Evolutionary conservation across 2,329 filamentous ascomycete genomes (phyloP), one percentile per base, ranked within the genome.

Genomic region (Hypoxylon sp.): DNA sequence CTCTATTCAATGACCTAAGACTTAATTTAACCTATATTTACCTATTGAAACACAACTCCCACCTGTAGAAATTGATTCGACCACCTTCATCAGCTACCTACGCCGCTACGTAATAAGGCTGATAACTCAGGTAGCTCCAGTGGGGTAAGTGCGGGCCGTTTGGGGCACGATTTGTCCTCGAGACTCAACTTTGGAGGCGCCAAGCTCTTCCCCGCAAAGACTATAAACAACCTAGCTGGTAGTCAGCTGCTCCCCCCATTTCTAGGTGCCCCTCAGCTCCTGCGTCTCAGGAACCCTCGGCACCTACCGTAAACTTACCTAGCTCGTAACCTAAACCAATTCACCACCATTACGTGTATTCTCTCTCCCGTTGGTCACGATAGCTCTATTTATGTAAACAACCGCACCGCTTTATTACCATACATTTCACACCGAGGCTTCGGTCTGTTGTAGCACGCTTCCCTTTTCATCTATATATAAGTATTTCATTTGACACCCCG

Each of bases 261-360:
- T 59, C 44, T 46, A 57, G 44, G 29, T 44, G 35, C 51, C 33
- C 53, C 55, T 26, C 19, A 46, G 29, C 56, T 54, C 65, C 58
- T 63, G 62, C 65, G 62, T 70, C 61, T 70, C 65, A 68, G 65
- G 65, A 65, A 70, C 65, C 57, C 64, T 67, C 67, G 60, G 64
- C 67, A 67, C 17, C 64, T 61, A 62, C 62, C 11, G 44, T 51
- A 61, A 53, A 44, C 50, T 48, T 50, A n/a, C 48, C 48, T 55
- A 42, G 14, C 39, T 53, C 10, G 11, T 14, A n/a, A 61, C 17
- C 47, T 22, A 50, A 22, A 53, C 31, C 51, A 54, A 54, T 42
- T 39, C 31, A 39, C 33, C 6, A 13, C 19, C 19, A 22, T 22
- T 22, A 8, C 3, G 8, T 39, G 14, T 37, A 54, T 44, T 22